Conservation (phyloP, 129 eudicot species). For the Pseudognaphalium luteoalbum region DNA sequence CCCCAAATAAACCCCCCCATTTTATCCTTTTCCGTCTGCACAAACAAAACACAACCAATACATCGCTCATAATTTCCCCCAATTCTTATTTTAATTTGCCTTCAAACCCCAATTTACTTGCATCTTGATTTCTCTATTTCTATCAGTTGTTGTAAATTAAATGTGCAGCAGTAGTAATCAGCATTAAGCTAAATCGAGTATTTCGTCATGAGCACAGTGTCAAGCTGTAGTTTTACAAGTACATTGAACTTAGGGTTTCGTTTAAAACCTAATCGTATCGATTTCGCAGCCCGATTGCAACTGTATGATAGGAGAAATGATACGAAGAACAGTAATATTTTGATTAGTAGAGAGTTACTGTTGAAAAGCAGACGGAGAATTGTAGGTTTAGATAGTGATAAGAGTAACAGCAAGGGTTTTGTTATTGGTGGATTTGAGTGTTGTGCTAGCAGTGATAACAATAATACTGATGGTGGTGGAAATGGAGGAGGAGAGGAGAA, state of each 20-base stretch:
- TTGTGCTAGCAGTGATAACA: constrained; percentile 36
- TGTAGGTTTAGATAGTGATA: constrained; percentile 31
- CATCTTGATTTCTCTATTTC: not conserved
- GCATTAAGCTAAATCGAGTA: not conserved
- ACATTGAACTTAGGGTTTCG: constrained; percentile 37
- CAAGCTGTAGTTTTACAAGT: constrained; percentile 46
- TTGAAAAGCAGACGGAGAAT: constrained; percentile 22
- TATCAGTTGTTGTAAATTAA: not conserved
- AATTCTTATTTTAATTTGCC: constrained; percentile 9
- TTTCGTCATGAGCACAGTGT: constrained; percentile 40
- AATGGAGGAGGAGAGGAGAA: constrained; percentile 45
- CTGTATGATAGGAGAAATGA: constrained; percentile 12
- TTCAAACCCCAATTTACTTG: not conserved
- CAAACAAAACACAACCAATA: not conserved
- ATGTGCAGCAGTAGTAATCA: not conserved
- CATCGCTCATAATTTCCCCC: constrained; percentile 20
- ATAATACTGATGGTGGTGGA: constrained; percentile 22
- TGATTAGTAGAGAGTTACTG: constrained; percentile 39
- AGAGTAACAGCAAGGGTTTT: constrained; percentile 5
- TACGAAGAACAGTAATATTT: constrained; percentile 27
- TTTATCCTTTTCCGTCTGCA: constrained; percentile 22
- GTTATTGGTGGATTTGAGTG: constrained; percentile 41
- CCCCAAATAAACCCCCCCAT: constrained; percentile 19
- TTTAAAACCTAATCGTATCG: constrained; percentile 28
- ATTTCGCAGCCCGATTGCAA: constrained; percentile 19